Evolutionary conservation across 2,329 filamentous ascomycete species (phyloP).

Genomic region (Fusarium pseudonygamai): DNA sequence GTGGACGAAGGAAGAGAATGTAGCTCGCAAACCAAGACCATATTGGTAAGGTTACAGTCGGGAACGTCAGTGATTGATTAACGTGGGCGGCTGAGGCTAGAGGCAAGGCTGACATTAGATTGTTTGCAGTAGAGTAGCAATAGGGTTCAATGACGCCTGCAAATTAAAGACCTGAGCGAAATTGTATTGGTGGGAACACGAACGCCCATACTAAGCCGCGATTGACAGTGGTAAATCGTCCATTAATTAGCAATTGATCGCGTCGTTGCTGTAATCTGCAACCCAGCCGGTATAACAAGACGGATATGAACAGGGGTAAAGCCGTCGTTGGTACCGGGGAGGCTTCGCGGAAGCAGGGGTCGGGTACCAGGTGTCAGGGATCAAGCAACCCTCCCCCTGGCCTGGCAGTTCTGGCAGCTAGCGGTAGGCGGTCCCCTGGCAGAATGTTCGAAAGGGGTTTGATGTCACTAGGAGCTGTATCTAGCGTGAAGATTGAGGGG

Average conservation of each 20-base stretch:
- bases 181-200: conserved; percentile 13
- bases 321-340: conserved; percentile 25
- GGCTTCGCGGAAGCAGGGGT: conserved; percentile 31
- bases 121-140: not conserved
- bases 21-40: conserved; percentile 2
- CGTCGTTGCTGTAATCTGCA: conserved; percentile 26
- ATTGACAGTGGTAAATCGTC: conserved; percentile 28
- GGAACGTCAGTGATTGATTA: not conserved
- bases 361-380: conserved; percentile 18
- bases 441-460: conserved; percentile 29
- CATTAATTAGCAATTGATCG: conserved; percentile 16
- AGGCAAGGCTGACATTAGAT: conserved; percentile 13
- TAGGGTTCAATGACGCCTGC: conserved; percentile 1
- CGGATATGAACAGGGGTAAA: conserved; percentile 29
- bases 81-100: not conserved
- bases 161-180: conserved; percentile 5
- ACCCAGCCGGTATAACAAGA: conserved; percentile 27
- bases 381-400: conserved; percentile 8
- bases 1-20: not conserved
- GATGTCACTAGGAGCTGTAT: conserved; percentile 24
- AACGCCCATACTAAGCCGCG: conserved; percentile 4
- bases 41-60: not conserved
- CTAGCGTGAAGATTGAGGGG: conserved; percentile 33
- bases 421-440: conserved; percentile 23
- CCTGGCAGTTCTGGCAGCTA: conserved; percentile 29